Percentiles rank a stretch among this genome's conserved stretches.
These are phyloP conservation scores for Ophiocordyceps australis DNA, from an alignment of 2,329 filamentous ascomycete species.

Conservation along the genomic window DNA sequence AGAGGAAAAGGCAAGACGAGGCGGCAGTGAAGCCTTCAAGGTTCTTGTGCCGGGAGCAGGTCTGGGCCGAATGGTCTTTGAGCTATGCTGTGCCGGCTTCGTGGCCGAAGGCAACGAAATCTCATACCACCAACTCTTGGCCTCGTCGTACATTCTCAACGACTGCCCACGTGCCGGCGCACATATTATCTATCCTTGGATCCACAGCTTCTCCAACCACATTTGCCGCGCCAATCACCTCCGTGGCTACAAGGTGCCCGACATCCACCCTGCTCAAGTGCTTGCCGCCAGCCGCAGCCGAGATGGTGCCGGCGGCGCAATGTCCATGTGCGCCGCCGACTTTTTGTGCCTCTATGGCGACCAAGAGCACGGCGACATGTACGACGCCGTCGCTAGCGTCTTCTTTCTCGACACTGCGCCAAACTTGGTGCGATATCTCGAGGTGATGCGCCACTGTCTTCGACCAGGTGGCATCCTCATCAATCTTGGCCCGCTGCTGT, in stretches of 20 bases:
- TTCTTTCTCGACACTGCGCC: slow-evolving; percentile 98
- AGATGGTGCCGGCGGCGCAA: slow-evolving; percentile 50
- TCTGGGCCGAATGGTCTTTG: slow-evolving; percentile 74
- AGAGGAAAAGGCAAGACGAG: slow-evolving; percentile 17
- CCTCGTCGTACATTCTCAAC: slow-evolving; percentile 62
- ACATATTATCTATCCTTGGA: slow-evolving; percentile 70
- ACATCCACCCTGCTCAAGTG: slow-evolving; percentile 50
- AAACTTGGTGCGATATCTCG: slow-evolving; percentile 78
- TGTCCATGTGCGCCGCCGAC: slow-evolving; percentile 89
- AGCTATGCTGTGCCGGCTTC: slow-evolving; percentile 59
- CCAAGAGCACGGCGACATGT: slow-evolving; percentile 38
- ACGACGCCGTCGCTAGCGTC: slow-evolving; percentile 72
- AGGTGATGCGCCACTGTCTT: slow-evolving; percentile 65
- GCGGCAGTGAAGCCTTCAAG: slow-evolving; percentile 25
- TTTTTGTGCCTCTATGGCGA: slow-evolving; percentile 74
- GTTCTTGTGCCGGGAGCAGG: slow-evolving; percentile 84
- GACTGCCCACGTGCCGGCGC: slow-evolving; percentile 37
- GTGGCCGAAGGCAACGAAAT: slow-evolving; percentile 82
- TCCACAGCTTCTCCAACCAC: slow-evolving; percentile 79
- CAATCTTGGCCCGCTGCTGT: slow-evolving; percentile 80
- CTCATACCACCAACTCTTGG: slow-evolving; percentile 89
- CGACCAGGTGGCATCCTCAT: slow-evolving; percentile 64
- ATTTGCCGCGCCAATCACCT: slow-evolving; percentile 56
- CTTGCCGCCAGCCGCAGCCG: slow-evolving; percentile 25
- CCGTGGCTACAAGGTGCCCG: slow-evolving; percentile 55